phyloP scores from a whole-genome alignment of 1,139 yeast genomes.

The Suhomyces maxii region DNA sequence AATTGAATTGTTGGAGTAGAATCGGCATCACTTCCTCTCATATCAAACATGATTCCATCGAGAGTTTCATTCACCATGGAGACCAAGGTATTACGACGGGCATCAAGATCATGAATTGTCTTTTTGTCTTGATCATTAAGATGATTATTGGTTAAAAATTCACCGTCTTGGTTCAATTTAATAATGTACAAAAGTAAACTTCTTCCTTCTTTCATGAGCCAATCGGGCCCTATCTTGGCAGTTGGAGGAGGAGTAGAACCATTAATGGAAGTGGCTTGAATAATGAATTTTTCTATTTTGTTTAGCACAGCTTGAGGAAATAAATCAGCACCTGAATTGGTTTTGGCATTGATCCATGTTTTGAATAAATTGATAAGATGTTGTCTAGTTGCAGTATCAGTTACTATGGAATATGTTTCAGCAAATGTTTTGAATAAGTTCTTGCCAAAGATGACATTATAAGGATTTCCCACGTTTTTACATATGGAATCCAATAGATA shows the following conservation, averaged over 20 bases:
- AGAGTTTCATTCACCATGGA: constrained; percentile 33
- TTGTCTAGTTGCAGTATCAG: constrained; percentile 41
- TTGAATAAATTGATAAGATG: constrained; percentile 39
- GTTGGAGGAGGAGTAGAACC: constrained; percentile 11
- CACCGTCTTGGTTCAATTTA: constrained; percentile 15
- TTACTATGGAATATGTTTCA: constrained; percentile 40
- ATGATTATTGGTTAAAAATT: neutral
- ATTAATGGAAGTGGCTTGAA: constrained; percentile 35
- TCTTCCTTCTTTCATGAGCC: constrained; percentile 23
- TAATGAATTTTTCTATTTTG: constrained; percentile 42
- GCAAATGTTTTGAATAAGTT: constrained; percentile 38
- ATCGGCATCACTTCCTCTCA: constrained; percentile 18
- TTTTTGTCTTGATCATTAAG: constrained; percentile 10
- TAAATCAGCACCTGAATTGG: constrained; percentile 37
- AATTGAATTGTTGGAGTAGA: constrained; percentile 9
- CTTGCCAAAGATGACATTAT: constrained; percentile 37
- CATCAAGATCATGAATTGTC: constrained; percentile 17
- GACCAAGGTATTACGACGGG: constrained; percentile 32
- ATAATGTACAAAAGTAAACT: constrained; percentile 22
- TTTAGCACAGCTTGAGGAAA: constrained; percentile 32
- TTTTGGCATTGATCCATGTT: constrained; percentile 39
- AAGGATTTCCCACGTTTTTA: constrained; percentile 47
- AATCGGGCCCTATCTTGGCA: constrained; percentile 18
- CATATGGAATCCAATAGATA: constrained; percentile 45
- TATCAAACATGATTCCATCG: constrained; percentile 22